Conservation (phyloP, 1,284 basidiomycete species). For the Abortiporus biennis region DNA sequence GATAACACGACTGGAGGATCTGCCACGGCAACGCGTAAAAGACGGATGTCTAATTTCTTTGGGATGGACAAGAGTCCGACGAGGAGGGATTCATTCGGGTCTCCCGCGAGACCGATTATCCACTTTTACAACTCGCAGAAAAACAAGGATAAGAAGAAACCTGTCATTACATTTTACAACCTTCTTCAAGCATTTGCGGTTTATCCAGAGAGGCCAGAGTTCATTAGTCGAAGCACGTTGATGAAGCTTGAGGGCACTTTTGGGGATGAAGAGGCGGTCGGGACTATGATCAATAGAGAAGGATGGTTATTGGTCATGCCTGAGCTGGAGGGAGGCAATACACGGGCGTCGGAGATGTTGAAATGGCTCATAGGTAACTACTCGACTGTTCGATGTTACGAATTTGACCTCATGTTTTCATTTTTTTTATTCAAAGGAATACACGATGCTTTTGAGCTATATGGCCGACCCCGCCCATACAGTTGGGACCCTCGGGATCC, state of each 20-base stretch:
- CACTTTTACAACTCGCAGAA: conserved; percentile 56
- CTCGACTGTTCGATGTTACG: conserved; percentile 16
- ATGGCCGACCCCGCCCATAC: conserved; percentile 80
- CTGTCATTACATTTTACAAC: conserved; percentile 49
- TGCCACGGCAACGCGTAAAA: conserved; percentile 36
- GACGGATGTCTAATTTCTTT: conserved; percentile 68
- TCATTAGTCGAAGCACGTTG: conserved; percentile 82
- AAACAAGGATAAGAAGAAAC: conserved; percentile 64
- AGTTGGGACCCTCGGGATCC: conserved; percentile 84
- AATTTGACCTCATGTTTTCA: conserved; percentile 7
- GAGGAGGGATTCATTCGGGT: conserved; percentile 9
- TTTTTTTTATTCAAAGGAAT: conserved; percentile 42
- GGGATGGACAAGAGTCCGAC: conserved; percentile 34
- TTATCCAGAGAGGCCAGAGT: conserved; percentile 91
- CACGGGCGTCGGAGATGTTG: conserved; percentile 75
- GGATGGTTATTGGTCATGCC: conserved; percentile 90
- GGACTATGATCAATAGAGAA: conserved; percentile 54
- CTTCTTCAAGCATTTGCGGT: conserved; percentile 80
- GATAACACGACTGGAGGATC: conserved; percentile 19
- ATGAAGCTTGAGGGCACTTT: conserved; percentile 85
- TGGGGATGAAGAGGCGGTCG: conserved; percentile 70
- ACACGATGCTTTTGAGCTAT: conserved; percentile 83
- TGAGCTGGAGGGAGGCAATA: conserved; percentile 50
- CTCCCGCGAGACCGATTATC: conserved; percentile 42
- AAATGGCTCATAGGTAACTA: conserved; percentile 90